Base-by-base conservation (phyloP, 305 asterid genomes). In the Fraxinus sp. region DNA sequence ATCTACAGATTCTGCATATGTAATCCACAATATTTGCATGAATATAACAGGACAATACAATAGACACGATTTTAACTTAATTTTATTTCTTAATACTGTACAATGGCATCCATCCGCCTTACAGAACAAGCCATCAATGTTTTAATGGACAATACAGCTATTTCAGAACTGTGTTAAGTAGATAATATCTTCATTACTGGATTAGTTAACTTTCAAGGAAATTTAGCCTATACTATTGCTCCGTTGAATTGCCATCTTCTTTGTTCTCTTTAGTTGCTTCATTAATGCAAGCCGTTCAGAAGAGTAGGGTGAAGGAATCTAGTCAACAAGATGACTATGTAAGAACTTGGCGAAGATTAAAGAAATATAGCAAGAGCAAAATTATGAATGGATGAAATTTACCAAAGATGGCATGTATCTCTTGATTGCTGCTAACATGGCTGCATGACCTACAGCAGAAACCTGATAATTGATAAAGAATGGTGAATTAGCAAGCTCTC, bases 371-470 rank as follows among this genome's bases (percentile, higher is more conserved):
- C 0, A 10, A 52, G 70, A 79, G 20, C 74, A 36, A 33, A 18
- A 59, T 26, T 1, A 33, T 32, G 26, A 13, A 71, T 28, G 20
- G 44, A 72, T 16, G 57, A 73, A 39, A 28, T 71, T 81, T 88
- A 94, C 97, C 97, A 94, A 74, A 85, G 74, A 87, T 0, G 97
- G 97, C 72, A 81, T 37, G 87, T 94, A 94, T 90, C 85, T 92
- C 87, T 90, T 91, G 87, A 94, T 92, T 85, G 92, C 98, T 76
- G 97, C 93, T 68, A 94, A 86, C 85, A 94, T 91, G 30, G 95
- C 98, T 76, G 97, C 98, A 89, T 94, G 98, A 28, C 98, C 98
- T 28, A 94, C 91, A 10, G 97, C 93, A 76, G 98, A 89, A 39
- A 94, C 91, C 97, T 94, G 90, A 79, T 84, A 33, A 64, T 71